A percentile compares a stretch with the other conserved stretches of the same genome.
Evolutionary conservation across 2,329 filamentous ascomycete genomes (phyloP).

Genomic region (Ceratocystis eucalypticola): DNA sequence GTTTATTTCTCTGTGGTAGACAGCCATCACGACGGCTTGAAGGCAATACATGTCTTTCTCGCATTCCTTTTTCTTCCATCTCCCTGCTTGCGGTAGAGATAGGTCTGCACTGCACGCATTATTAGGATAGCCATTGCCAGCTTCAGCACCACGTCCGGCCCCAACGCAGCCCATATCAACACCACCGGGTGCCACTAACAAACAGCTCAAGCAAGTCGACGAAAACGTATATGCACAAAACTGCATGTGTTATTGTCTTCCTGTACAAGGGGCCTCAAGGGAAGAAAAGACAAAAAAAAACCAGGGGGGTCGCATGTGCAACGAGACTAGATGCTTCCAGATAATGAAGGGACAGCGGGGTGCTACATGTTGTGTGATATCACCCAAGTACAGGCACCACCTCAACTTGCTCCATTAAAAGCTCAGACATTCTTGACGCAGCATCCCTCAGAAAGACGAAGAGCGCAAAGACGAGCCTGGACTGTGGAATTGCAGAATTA

Average conservation of each 20-base stretch:
- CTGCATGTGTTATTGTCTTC: not conserved
- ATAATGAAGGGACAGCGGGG: not conserved
- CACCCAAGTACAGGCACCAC: not conserved
- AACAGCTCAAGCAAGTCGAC: not conserved
- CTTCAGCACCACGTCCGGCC: not conserved
- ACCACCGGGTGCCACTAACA: not conserved
- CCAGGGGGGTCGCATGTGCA: not conserved
- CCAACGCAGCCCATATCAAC: not conserved
- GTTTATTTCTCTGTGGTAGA: not conserved
- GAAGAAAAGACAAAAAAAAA: not conserved
- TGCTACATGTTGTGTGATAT: not conserved
- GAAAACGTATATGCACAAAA: not conserved
- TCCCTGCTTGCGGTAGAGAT: not conserved
- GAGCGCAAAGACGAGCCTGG: not conserved
- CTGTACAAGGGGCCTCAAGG: not conserved
- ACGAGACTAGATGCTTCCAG: conserved; percentile 3
- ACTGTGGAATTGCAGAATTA: no score
- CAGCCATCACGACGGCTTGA: no score
- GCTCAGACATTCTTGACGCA: not conserved
- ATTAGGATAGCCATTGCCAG: not conserved
- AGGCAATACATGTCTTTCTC: not conserved
- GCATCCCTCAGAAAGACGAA: conserved; percentile 13
- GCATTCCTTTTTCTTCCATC: not conserved
- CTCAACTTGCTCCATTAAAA: not conserved
- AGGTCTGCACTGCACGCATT: not conserved